Evolutionary conservation across 129 eudicot genomes (phyloP).

Genomic region (carrot (Daucus carota)): DNA sequence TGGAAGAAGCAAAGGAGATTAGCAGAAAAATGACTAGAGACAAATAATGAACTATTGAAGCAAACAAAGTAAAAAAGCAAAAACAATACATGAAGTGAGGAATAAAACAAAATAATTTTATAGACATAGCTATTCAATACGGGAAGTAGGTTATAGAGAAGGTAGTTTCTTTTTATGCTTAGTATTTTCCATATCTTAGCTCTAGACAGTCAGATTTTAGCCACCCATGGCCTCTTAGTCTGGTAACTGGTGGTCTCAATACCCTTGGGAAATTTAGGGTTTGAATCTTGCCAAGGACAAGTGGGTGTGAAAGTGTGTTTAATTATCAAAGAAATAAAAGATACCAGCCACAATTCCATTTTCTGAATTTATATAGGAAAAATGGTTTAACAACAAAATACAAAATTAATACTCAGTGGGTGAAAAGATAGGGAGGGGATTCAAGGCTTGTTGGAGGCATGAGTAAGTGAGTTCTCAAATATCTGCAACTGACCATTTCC

Average conservation of each 20-base stretch:
- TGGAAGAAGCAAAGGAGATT: neutral
- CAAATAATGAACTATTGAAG: neutral
- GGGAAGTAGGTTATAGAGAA: neutral
- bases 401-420: neutral
- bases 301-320: too few relatives aligned
- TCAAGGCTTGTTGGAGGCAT: neutral
- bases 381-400: too few relatives aligned
- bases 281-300: too few relatives aligned
- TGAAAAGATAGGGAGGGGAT: neutral
- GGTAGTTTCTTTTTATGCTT: neutral
- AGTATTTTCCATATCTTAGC: neutral
- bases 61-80: neutral
- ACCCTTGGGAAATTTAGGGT: too few relatives aligned
- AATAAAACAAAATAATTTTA: neutral
- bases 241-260: too few relatives aligned
- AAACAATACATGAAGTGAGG: neutral
- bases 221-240: too few relatives aligned
- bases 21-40: neutral
- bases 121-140: neutral
- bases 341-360: neutral
- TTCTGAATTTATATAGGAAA: too few relatives aligned
- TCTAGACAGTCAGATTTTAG: neutral
- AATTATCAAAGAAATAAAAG: too few relatives aligned
- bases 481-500: neutral
- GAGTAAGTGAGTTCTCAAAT: neutral